These are phyloP conservation scores for Aspergillus sclerotialis DNA, from an alignment of 2,329 filamentous ascomycete species.

Conservation along the genomic window DNA sequence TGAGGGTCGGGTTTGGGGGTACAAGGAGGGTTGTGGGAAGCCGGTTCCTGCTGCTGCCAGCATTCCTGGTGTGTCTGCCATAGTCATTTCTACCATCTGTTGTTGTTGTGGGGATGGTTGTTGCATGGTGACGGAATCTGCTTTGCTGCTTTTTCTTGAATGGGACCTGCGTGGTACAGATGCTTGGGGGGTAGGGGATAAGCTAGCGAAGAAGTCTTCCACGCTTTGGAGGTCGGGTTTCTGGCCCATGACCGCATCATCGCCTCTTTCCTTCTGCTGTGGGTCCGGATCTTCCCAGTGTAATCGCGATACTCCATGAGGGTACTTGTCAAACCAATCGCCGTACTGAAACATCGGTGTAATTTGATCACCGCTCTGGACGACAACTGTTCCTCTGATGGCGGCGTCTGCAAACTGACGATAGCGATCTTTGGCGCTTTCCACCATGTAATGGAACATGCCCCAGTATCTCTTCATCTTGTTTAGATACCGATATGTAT, in stretches of 20 bases:
- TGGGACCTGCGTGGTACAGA: constrained; percentile 38
- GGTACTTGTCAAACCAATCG: constrained; percentile 95
- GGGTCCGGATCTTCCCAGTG: constrained; percentile 73
- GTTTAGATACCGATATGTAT: constrained; percentile 81
- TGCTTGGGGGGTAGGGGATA: constrained; percentile 55
- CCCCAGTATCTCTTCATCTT: constrained; percentile 98
- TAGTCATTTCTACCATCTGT: constrained; percentile 20
- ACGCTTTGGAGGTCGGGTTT: constrained; percentile 88
- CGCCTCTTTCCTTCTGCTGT: constrained; percentile 66
- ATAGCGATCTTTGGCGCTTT: constrained; percentile 86
- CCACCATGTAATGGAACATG: constrained; percentile 95
- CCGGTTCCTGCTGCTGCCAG: constrained; percentile 23
- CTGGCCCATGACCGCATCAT: constrained; percentile 83
- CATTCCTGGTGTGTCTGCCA: constrained; percentile 22
- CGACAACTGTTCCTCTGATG: constrained; percentile 52
- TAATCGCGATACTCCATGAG: constrained; percentile 76
- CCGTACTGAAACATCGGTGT: constrained; percentile 84
- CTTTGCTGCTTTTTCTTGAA: constrained; percentile 20
- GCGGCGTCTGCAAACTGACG: constrained; percentile 76
- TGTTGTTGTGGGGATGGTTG: constrained; percentile 21
- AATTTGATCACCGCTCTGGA: constrained; percentile 29
- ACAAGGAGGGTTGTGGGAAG: constrained; percentile 32
- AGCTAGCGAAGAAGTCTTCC: constrained; percentile 83
- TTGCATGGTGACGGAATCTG: constrained; percentile 16
- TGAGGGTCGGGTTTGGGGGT: constrained; percentile 20